Conservation (phyloP, 257 asterid species). For the Solanum sejunctum region DNA sequence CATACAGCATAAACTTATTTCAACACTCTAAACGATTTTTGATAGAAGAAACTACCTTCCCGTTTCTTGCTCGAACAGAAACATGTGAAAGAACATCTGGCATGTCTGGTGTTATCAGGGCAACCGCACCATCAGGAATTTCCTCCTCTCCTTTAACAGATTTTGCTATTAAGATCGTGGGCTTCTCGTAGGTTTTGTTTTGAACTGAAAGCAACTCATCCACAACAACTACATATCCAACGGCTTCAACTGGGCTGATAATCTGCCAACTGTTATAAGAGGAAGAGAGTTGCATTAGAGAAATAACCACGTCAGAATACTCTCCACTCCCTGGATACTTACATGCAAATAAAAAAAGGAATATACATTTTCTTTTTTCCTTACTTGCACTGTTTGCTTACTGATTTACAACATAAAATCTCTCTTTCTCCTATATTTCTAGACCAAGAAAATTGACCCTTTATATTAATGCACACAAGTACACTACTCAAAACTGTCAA, state of each 20-base stretch:
- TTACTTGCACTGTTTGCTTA: not conserved
- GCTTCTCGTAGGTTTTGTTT: conserved; percentile 58
- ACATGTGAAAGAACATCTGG: conserved; percentile 99
- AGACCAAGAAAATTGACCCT: not conserved
- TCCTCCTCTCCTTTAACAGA: conserved; percentile 96
- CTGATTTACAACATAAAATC: not conserved
- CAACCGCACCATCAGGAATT: conserved; percentile 95
- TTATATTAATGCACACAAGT: not conserved
- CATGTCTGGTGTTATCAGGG: conserved; percentile 97
- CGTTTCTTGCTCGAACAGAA: conserved; percentile 96
- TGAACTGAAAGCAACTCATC: conserved; percentile 87
- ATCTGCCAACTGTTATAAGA: conserved; percentile 84
- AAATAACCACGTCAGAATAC: not conserved
- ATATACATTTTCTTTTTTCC: not conserved
- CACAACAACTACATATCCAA: conserved; percentile 87
- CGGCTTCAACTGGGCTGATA: conserved; percentile 94
- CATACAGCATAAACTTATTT: not conserved
- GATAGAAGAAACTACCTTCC: conserved; percentile 49
- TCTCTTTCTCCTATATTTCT: not conserved
- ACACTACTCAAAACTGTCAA: not conserved
- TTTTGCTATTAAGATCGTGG: conserved; percentile 86
- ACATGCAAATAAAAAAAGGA: not conserved
- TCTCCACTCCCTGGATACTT: not conserved
- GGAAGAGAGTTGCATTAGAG: not conserved
- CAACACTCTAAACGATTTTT: not conserved